phyloP scores from a whole-genome alignment of 1,139 yeast species.

The Yamadazyma diospyri region DNA sequence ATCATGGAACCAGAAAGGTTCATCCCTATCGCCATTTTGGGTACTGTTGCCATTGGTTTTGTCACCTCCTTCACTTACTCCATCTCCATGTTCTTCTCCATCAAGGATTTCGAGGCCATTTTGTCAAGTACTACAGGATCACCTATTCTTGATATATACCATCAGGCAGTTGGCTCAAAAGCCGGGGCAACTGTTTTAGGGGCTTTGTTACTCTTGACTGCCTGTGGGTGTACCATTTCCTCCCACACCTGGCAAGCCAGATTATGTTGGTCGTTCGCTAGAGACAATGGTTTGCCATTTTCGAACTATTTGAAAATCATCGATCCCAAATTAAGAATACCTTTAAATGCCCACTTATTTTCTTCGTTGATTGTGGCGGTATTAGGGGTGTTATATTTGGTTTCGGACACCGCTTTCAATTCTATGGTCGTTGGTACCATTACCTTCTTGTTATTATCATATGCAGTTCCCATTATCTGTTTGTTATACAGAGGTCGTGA shows the following conservation, averaged over 20 bases:
- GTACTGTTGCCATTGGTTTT: constrained; percentile 42
- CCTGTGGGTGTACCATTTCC: constrained; percentile 40
- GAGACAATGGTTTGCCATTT: constrained; percentile 55
- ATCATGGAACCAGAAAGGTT: constrained; percentile 34
- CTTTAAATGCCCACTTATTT: constrained; percentile 43
- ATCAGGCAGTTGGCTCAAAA: constrained; percentile 33
- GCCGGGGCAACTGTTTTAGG: constrained; percentile 40
- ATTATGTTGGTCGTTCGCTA: constrained; percentile 76
- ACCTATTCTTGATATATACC: constrained; percentile 40
- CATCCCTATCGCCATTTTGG: constrained; percentile 41
- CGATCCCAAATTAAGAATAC: constrained; percentile 42
- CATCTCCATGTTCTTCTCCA: constrained; percentile 42
- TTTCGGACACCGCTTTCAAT: constrained; percentile 42
- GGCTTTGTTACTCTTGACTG: constrained; percentile 33
- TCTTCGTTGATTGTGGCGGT: constrained; percentile 37
- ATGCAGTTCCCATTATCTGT: constrained; percentile 44
- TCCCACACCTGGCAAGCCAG: constrained; percentile 54
- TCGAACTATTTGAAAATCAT: constrained; percentile 39
- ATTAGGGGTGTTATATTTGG: constrained; percentile 40
- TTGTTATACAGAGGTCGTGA: constrained; percentile 56
- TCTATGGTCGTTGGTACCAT: constrained; percentile 46
- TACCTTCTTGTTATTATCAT: constrained; percentile 40
- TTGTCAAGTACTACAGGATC: constrained; percentile 31
- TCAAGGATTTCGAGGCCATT: constrained; percentile 30
- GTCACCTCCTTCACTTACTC: constrained; percentile 38